A percentile compares a stretch with the other conserved stretches of the same genome.
phyloP scores from a whole-genome alignment of 1,139 yeast genomes.

The Pichia sp. region DNA sequence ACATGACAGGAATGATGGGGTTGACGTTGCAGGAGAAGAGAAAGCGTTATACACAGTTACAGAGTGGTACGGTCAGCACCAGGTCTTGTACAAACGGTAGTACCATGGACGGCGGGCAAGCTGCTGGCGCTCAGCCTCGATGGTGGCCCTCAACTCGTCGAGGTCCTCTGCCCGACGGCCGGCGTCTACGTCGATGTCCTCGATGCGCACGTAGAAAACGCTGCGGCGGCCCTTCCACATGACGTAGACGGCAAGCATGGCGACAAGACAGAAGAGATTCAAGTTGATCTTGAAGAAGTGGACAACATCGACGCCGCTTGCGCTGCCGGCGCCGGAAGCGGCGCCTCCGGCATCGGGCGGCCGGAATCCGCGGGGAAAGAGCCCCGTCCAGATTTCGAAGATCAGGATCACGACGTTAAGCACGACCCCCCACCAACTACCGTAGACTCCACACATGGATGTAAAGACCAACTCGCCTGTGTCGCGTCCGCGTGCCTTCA shows the following conservation, averaged over 20 bases:
- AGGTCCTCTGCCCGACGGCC: slow-evolving; percentile 62
- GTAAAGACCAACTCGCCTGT: slow-evolving; percentile 61
- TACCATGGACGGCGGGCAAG: slow-evolving; percentile 47
- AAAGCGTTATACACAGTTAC: too few species aligned
- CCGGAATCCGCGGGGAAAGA: slow-evolving; percentile 43
- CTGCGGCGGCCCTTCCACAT: slow-evolving; percentile 38
- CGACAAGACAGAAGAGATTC: slow-evolving; percentile 49
- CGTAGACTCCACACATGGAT: slow-evolving; percentile 61
- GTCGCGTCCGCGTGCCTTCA: slow-evolving; percentile 54
- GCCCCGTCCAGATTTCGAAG: slow-evolving; percentile 66
- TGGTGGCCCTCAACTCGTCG: slow-evolving; percentile 55
- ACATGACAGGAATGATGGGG: too few species aligned
- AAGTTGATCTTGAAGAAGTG: slow-evolving; percentile 54
- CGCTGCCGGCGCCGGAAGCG: slow-evolving; percentile 15
- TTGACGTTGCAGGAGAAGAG: too few species aligned
- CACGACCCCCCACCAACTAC: slow-evolving; percentile 59
- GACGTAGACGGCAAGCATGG: slow-evolving; percentile 38
- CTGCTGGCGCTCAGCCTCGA: slow-evolving; percentile 49
- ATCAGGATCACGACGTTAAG: slow-evolving; percentile 58
- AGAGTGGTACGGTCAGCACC: slow-evolving; percentile 38
- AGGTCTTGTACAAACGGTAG: slow-evolving; percentile 43
- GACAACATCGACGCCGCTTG: slow-evolving; percentile 1
- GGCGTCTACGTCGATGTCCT: slow-evolving; percentile 57
- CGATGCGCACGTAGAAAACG: slow-evolving; percentile 22
- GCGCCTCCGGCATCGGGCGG: too few species aligned